Conservation (phyloP, 179 eudicot species). For the Nepenthes alata region DNA sequence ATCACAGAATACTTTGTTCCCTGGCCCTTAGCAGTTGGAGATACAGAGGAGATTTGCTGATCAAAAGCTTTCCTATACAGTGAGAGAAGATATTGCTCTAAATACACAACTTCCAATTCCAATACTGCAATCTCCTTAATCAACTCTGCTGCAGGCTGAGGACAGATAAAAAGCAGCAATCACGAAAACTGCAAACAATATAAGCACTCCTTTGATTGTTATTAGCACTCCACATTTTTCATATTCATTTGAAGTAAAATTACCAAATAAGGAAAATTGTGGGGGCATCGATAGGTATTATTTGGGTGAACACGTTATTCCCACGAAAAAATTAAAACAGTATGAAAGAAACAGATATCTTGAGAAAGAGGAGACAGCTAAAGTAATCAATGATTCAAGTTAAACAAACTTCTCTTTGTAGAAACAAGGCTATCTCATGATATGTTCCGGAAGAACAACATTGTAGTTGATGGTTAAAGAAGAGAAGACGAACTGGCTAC, state of each 20-base stretch:
- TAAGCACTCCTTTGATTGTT: too few relatives aligned
- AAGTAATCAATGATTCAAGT: too few relatives aligned
- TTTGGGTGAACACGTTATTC: too few relatives aligned
- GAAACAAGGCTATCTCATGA: too few relatives aligned
- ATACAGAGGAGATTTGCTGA: slow-evolving; percentile 29
- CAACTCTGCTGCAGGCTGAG: slow-evolving; percentile 84
- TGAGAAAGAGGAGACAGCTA: too few relatives aligned
- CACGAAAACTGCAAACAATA: not conserved
- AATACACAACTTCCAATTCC: slow-evolving; percentile 76
- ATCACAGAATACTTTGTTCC: slow-evolving; percentile 3
- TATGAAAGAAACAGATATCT: too few relatives aligned
- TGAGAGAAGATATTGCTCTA: slow-evolving; percentile 90
- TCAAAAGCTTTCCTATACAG: slow-evolving; percentile 83
- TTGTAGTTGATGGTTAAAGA: not conserved
- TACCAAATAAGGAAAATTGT: too few relatives aligned
- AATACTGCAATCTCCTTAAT: slow-evolving; percentile 81
- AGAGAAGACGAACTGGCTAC: slow-evolving; percentile 14
- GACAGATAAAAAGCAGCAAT: slow-evolving; percentile 9
- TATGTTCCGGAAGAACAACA: too few relatives aligned
- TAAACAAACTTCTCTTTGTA: too few relatives aligned
- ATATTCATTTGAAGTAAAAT: not conserved
- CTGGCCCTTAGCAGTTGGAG: slow-evolving; percentile 25
- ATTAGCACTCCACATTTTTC: not conserved
- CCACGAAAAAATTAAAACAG: too few relatives aligned
- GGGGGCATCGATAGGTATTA: too few relatives aligned